Evolutionary conservation across 495 filamentous ascomycete species (phyloP).

Genomic region (Pseudotulostoma volvatum): DNA sequence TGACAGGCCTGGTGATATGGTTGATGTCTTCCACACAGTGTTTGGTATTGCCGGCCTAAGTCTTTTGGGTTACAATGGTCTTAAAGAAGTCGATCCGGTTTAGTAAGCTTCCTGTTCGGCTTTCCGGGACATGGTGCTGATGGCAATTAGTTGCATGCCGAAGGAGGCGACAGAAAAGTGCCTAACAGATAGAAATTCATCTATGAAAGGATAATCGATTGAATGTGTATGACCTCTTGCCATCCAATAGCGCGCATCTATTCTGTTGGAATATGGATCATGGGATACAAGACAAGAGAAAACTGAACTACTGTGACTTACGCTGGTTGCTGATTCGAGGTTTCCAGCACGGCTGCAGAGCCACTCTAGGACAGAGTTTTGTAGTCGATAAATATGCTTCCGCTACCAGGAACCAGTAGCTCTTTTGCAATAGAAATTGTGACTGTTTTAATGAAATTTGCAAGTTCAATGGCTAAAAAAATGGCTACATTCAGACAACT

Average conservation of each 20-base stretch:
- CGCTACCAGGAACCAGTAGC: neutral
- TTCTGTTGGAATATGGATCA: slow-evolving; percentile 31
- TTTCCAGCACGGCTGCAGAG: no score
- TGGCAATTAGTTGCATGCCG: slow-evolving; percentile 50
- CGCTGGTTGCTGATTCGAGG: no score
- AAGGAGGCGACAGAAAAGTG: slow-evolving; percentile 43
- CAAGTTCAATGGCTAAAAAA: no score
- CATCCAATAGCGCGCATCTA: slow-evolving; percentile 55
- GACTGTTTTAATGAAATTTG: no score
- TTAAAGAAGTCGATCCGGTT: slow-evolving; percentile 69
- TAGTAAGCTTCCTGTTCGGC: slow-evolving; percentile 42
- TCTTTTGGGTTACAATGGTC: slow-evolving; percentile 55
- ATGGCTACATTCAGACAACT: no score
- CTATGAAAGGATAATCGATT: slow-evolving; percentile 1
- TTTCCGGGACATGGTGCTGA: slow-evolving; percentile 1
- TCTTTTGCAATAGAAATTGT: no score
- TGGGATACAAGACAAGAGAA: slow-evolving; percentile 67
- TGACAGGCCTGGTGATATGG: slow-evolving; percentile 83
- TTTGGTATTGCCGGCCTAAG: slow-evolving; percentile 86
- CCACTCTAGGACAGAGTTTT: neutral
- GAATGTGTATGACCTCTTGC: slow-evolving; percentile 40
- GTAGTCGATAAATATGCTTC: neutral
- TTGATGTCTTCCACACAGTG: slow-evolving; percentile 89
- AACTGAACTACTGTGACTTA: slow-evolving; percentile 33
- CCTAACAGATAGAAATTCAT: slow-evolving; percentile 20